Evolutionary conservation across 345 rosid species (phyloP).

Genomic region (Lepidium africanum): DNA sequence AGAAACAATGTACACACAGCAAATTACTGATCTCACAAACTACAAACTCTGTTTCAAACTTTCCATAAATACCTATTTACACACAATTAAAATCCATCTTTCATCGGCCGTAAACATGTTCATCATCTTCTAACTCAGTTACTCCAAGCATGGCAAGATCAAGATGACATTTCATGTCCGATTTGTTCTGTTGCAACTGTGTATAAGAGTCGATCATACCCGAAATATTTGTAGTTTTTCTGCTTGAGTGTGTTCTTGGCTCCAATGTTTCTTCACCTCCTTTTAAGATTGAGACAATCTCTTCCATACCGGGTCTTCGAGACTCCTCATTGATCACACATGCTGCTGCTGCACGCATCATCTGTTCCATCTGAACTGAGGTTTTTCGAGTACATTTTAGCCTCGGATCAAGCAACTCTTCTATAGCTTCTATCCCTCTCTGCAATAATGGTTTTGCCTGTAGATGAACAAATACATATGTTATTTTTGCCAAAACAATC

Average conservation of each 20-base stretch:
- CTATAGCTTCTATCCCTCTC: conserved; percentile 58
- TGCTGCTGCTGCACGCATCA: conserved; percentile 78
- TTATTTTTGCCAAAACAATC: neutral
- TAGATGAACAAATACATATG: neutral
- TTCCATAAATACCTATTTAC: conserved; percentile 24
- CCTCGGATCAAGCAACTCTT: conserved; percentile 66
- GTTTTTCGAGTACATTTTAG: conserved; percentile 40
- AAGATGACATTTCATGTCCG: conserved; percentile 82
- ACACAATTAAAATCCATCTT: neutral
- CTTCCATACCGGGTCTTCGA: conserved; percentile 60
- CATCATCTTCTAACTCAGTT: conserved; percentile 70
- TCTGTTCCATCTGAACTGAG: conserved; percentile 41
- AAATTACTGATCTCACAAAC: conserved; percentile 13
- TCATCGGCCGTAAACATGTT: conserved; percentile 53
- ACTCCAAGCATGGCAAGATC: conserved; percentile 95
- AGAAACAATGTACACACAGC: conserved; percentile 18
- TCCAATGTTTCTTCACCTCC: conserved; percentile 56
- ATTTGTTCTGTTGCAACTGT: conserved; percentile 61
- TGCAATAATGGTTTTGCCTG: conserved; percentile 87
- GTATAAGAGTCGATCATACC: conserved; percentile 60
- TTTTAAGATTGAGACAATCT: conserved; percentile 51
- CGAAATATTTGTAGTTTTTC: conserved; percentile 46
- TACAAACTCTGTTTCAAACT: conserved; percentile 18
- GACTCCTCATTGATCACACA: conserved; percentile 78
- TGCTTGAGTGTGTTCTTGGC: conserved; percentile 32